These are phyloP conservation scores for Starmera amethionina DNA, from an alignment of 805 yeast genomes.

Conservation along the genomic window DNA sequence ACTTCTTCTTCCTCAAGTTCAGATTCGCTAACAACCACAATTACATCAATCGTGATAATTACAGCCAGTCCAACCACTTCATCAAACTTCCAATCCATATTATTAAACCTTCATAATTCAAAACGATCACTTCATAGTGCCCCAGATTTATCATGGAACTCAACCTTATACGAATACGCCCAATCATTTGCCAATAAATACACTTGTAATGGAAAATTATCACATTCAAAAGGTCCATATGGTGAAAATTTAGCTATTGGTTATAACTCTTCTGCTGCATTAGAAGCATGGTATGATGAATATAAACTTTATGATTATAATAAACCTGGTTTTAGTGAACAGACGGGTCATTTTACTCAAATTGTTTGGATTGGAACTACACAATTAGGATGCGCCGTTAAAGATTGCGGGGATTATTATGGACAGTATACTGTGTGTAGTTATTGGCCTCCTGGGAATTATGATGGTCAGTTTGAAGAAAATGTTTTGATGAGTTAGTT, in stretches of 20 bases:
- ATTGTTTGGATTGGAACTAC: conserved; percentile 61
- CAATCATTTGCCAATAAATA: conserved; percentile 43
- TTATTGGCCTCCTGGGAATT: conserved; percentile 60
- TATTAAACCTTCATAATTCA: conserved; percentile 46
- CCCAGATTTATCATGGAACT: conserved; percentile 44
- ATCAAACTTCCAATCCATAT: conserved; percentile 17
- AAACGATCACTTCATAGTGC: conserved; percentile 47
- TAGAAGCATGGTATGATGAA: conserved; percentile 72
- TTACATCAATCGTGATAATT: neutral
- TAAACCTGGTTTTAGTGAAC: conserved; percentile 32
- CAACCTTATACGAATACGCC: conserved; percentile 43
- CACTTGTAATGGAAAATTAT: conserved; percentile 44
- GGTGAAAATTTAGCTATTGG: conserved; percentile 86
- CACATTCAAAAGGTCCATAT: conserved; percentile 56
- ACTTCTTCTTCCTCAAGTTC: conserved; percentile 7
- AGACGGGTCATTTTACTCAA: conserved; percentile 76
- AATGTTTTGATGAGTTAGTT: conserved; percentile 20
- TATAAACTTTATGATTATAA: conserved; percentile 40
- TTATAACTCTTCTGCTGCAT: conserved; percentile 45
- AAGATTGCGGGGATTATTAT: conserved; percentile 40
- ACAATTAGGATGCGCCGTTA: conserved; percentile 61
- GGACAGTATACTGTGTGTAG: conserved; percentile 60
- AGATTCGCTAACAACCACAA: conserved; percentile 2
- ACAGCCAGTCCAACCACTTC: neutral
- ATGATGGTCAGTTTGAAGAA: conserved; percentile 28